phyloP scores from a whole-genome alignment of 148 eudicot species.

The Hydrangea macrophylla region DNA sequence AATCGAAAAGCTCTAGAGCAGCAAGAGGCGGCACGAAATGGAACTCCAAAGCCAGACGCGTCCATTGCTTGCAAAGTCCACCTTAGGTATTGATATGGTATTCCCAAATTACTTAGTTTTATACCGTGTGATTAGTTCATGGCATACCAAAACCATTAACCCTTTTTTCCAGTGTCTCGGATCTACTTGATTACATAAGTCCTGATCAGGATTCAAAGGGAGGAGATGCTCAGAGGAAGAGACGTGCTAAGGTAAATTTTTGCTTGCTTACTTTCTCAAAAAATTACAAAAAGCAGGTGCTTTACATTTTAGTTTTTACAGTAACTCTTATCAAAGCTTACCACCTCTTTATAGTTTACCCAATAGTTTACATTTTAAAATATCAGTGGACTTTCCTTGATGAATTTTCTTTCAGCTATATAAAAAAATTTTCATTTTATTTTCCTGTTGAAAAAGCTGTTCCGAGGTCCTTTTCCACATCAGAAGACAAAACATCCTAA shows the following conservation, averaged over 20 bases:
- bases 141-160: slow-evolving; percentile 17
- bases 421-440: not conserved
- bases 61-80: slow-evolving; percentile 99
- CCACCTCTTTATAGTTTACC: no score
- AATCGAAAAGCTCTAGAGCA: slow-evolving; percentile 95
- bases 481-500: no score
- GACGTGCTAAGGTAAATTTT: slow-evolving; percentile 94
- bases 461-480: no score
- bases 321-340: no score
- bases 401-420: not conserved
- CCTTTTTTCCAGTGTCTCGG: slow-evolving; percentile 75
- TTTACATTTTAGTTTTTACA: no score
- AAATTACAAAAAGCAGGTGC: not conserved
- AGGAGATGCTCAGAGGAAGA: slow-evolving; percentile 69
- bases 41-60: slow-evolving; percentile 96
- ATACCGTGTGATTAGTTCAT: slow-evolving; percentile 9
- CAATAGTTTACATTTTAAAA: no score
- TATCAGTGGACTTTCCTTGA: no score
- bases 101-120: slow-evolving; percentile 29
- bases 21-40: slow-evolving; percentile 90
- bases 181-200: slow-evolving; percentile 94
- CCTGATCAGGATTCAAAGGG: slow-evolving; percentile 80
- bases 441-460: no score
- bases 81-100: slow-evolving; percentile 72
- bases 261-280: not conserved